These are phyloP conservation scores for Phoenix dactylifera DNA, from an alignment of 176 grass and related monocot species.

Conservation along the genomic window DNA sequence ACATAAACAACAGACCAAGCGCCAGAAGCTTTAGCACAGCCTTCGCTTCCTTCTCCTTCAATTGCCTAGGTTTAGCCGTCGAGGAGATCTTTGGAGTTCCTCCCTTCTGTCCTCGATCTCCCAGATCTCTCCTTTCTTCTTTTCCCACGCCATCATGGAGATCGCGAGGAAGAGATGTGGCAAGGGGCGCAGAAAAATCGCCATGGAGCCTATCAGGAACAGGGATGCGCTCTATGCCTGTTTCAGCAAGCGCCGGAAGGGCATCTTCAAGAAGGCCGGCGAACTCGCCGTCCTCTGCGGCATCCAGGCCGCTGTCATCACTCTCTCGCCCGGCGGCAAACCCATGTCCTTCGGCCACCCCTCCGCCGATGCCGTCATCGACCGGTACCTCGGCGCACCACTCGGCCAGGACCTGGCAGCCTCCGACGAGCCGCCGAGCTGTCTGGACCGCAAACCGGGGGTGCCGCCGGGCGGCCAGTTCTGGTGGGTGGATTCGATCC, in stretches of 20 bases:
- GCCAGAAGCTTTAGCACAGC: no score
- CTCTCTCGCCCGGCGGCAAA: constrained; percentile 20
- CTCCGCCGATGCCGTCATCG: constrained; percentile 17
- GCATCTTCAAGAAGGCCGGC: constrained; percentile 23
- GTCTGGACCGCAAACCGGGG: no score
- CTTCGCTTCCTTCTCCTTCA: no score
- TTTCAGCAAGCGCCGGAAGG: constrained; percentile 13
- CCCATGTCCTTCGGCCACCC: constrained; percentile 22
- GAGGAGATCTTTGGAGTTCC: no score
- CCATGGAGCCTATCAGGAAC: constrained; percentile 15
- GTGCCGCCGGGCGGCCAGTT: no score
- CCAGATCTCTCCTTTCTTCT: no score
- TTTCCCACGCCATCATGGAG: no score
- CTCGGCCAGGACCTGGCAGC: neutral
- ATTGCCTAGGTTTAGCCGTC: no score
- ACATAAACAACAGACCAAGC: no score
- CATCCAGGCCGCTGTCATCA: constrained; percentile 6
- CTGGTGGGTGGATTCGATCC: no score
- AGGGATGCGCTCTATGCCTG: constrained; percentile 20
- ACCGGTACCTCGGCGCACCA: constrained; percentile 1
- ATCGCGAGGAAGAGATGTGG: neutral
- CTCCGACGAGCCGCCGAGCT: no score
- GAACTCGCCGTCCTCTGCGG: constrained; percentile 25
- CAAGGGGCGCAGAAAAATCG: constrained; percentile 13
- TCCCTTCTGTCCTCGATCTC: no score